phyloP scores from a whole-genome alignment of 805 yeast species.

The Komagataella ulmi region DNA sequence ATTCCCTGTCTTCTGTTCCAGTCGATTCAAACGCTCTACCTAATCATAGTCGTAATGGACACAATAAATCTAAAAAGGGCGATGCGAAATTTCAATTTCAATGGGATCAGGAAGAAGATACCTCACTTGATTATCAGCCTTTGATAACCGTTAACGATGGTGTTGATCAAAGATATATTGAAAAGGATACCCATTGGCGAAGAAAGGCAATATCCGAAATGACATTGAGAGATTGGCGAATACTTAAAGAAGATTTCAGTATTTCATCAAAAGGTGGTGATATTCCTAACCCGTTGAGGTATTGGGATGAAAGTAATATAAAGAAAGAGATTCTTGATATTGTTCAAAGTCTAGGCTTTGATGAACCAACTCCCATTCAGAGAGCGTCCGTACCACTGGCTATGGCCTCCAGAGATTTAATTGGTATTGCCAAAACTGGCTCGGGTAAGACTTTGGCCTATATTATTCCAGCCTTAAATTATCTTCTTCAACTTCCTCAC shows the following conservation, averaged over 20 bases:
- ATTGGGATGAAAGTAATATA: constrained; percentile 56
- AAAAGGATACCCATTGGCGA: constrained; percentile 42
- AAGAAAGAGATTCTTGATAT: constrained; percentile 26
- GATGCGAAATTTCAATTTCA: constrained; percentile 40
- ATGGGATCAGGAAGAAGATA: constrained; percentile 63
- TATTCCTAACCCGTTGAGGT: constrained; percentile 47
- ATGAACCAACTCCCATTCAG: constrained; percentile 82
- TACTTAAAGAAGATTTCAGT: constrained; percentile 64
- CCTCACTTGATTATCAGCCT: constrained; percentile 31
- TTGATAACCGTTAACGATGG: constrained; percentile 11
- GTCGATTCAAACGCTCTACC: constrained; percentile 1
- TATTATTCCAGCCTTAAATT: constrained; percentile 55
- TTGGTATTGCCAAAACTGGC: constrained; percentile 95
- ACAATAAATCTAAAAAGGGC: background rate
- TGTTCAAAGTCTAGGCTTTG: constrained; percentile 27
- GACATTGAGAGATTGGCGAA: constrained; percentile 84
- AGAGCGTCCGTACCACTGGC: constrained; percentile 76
- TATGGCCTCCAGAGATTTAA: constrained; percentile 42
- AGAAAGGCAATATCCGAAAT: constrained; percentile 49
- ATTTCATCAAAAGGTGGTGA: constrained; percentile 43
- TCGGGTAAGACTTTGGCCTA: constrained; percentile 89
- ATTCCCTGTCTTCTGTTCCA: background rate
- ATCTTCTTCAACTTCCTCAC: constrained; percentile 32
- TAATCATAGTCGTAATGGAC: constrained; percentile 1
- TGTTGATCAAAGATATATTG: constrained; percentile 12